Conservation (phyloP, 805 yeast genomes). For the Barnettozyma salicaria region DNA sequence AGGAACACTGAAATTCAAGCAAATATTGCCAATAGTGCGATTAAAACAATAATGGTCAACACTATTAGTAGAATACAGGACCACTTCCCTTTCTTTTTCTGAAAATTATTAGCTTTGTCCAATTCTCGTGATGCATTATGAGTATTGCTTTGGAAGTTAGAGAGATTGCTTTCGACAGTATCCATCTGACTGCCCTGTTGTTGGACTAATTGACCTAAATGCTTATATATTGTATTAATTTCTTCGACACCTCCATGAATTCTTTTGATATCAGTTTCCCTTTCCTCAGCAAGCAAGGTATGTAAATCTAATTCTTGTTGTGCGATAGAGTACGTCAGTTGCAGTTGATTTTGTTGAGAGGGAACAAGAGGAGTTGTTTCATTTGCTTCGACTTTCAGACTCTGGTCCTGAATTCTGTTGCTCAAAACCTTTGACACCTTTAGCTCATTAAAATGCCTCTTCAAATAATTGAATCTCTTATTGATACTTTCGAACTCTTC, state of each 20-base stretch:
- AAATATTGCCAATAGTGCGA: constrained; percentile 49
- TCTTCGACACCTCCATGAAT: constrained; percentile 77
- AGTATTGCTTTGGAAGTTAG: constrained; percentile 55
- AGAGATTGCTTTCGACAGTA: constrained; percentile 73
- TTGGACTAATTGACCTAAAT: constrained; percentile 66
- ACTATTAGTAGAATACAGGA: constrained; percentile 59
- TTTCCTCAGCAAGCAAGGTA: constrained; percentile 56
- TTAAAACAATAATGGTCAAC: constrained; percentile 49
- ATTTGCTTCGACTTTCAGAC: constrained; percentile 17
- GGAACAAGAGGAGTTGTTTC: constrained; percentile 22
- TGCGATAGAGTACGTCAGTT: constrained; percentile 31
- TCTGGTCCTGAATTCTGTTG: constrained; percentile 22
- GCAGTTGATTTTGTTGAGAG: constrained; percentile 30
- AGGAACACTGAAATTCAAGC: too few species aligned
- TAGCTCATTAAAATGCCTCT: constrained; percentile 44
- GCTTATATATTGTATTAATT: constrained; percentile 79
- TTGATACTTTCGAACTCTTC: constrained; percentile 52
- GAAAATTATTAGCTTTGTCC: constrained; percentile 68
- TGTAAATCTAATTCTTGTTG: constrained; percentile 61
- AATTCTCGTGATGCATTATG: constrained; percentile 69
- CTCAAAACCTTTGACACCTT: constrained; percentile 34
- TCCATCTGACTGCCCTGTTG: constrained; percentile 86
- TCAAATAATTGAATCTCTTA: constrained; percentile 36
- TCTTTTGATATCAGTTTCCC: constrained; percentile 65
- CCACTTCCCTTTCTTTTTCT: constrained; percentile 65